phyloP scores from a whole-genome alignment of 1,139 yeast species.

The Magnusiomyces magnusii region DNA sequence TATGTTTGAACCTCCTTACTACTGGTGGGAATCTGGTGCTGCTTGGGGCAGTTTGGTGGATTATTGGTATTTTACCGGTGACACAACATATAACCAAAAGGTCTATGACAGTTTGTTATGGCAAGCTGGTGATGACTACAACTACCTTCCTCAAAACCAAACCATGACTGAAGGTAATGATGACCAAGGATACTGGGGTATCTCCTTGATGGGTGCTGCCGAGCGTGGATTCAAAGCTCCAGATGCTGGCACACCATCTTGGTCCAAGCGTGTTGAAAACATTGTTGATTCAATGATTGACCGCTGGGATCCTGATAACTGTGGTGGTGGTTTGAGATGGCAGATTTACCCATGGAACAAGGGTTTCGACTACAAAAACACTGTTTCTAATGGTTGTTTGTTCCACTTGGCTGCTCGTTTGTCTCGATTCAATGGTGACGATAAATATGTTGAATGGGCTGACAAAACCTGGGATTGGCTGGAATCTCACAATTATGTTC shows the following conservation, averaged over 20 bases:
- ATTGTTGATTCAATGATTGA: constrained; percentile 6
- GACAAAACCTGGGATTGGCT: constrained; percentile 81
- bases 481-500: constrained; percentile 49
- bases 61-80: constrained; percentile 62
- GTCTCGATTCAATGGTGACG: constrained; percentile 66
- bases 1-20: constrained; percentile 77
- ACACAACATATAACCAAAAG: constrained; percentile 54
- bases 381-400: constrained; percentile 83
- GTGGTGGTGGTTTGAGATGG: constrained; percentile 94
- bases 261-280: constrained; percentile 2
- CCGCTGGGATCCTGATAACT: constrained; percentile 70
- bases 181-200: constrained; percentile 97
- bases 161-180: constrained; percentile 96
- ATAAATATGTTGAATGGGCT: constrained; percentile 75
- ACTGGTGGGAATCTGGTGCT: constrained; percentile 99
- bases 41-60: constrained; percentile 88
- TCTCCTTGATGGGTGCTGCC: constrained; percentile 85
- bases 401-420: constrained; percentile 85
- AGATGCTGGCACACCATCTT: neutral
- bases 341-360: constrained; percentile 93
- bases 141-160: constrained; percentile 84
- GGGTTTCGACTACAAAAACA: constrained; percentile 86
- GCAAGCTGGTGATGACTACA: constrained; percentile 68
- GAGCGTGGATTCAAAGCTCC: constrained; percentile 35
- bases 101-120: constrained; percentile 58